These are phyloP conservation scores for Boletus coccyginus DNA, from an alignment of 768 basidiomycete species.

Conservation along the genomic window DNA sequence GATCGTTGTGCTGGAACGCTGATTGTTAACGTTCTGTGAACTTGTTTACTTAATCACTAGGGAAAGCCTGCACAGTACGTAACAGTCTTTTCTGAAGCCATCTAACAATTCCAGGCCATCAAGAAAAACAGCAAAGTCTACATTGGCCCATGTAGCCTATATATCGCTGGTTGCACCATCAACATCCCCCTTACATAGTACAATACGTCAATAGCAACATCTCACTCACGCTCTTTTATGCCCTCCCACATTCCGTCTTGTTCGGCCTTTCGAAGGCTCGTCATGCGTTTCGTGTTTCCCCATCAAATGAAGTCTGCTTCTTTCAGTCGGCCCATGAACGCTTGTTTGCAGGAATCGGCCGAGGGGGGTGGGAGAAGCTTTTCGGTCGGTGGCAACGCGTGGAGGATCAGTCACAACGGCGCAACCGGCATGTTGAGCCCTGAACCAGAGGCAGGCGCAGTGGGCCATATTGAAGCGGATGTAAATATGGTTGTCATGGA, in stretches of 20 bases:
- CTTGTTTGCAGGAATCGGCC: conserved; percentile 85
- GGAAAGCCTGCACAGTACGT: too few relatives aligned
- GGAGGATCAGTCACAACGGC: conserved; percentile 79
- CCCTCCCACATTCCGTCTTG: conserved; percentile 98
- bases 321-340: conserved; percentile 94
- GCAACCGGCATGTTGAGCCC: conserved; percentile 37
- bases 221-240: conserved; percentile 86
- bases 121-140: too few relatives aligned
- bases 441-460: conserved; percentile 38
- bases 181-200: too few relatives aligned
- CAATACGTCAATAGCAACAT: too few relatives aligned
- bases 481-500: conserved; percentile 86
- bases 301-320: conserved; percentile 97
- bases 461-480: conserved; percentile 50
- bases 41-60: too few relatives aligned
- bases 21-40: too few relatives aligned
- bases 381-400: conserved; percentile 83
- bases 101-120: too few relatives aligned
- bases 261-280: conserved; percentile 83
- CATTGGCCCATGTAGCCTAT: too few relatives aligned
- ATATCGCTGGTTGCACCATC: too few relatives aligned
- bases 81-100: too few relatives aligned
- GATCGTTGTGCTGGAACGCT: too few relatives aligned
- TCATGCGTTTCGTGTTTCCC: conserved; percentile 95
- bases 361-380: conserved; percentile 79